A percentile compares a stretch with the other conserved stretches of the same genome.
Evolutionary conservation across 208 protist genomes (phyloP).

Genomic region (Wallacemonas rigidus): DNA sequence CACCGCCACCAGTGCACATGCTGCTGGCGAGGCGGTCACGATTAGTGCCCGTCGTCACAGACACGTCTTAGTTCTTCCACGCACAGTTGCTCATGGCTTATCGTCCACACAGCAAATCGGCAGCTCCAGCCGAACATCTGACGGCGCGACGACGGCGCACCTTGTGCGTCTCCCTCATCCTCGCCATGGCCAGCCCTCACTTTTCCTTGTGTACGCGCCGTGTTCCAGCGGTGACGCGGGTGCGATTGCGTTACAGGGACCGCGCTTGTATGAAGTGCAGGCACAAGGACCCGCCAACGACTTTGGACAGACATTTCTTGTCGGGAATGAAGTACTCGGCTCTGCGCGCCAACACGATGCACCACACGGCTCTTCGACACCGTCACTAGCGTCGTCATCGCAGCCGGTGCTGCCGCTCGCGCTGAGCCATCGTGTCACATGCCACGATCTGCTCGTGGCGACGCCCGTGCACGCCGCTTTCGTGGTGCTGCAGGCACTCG

Average conservation of each 20-base stretch:
- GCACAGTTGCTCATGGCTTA: not conserved
- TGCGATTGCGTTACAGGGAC: not conserved
- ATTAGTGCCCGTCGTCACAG: not conserved
- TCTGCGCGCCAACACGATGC: not conserved
- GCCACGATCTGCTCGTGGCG: conserved; percentile 30
- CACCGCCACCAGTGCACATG: too few species aligned
- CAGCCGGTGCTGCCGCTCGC: conserved; percentile 1
- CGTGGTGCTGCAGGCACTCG: conserved; percentile 45
- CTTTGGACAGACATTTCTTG: conserved; percentile 50
- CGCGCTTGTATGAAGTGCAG: conserved; percentile 47
- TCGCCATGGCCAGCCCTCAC: conserved; percentile 51
- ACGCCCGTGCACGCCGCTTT: conserved; percentile 72
- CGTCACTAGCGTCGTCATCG: not conserved
- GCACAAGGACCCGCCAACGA: conserved; percentile 42
- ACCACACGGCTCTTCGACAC: not conserved
- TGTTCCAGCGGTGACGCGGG: too few species aligned
- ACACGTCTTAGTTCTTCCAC: not conserved
- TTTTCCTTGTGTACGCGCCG: conserved; percentile 25
- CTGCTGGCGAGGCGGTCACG: not conserved
- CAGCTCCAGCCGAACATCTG: not conserved
- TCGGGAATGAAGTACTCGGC: conserved; percentile 7
- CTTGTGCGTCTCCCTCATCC: conserved; percentile 67
- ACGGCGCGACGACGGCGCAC: not conserved
- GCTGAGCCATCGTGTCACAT: not conserved
- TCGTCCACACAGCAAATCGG: too few species aligned